Evolutionary conservation across 2,329 filamentous ascomycete species (phyloP).

Genomic region (Hypoxylon sp.): DNA sequence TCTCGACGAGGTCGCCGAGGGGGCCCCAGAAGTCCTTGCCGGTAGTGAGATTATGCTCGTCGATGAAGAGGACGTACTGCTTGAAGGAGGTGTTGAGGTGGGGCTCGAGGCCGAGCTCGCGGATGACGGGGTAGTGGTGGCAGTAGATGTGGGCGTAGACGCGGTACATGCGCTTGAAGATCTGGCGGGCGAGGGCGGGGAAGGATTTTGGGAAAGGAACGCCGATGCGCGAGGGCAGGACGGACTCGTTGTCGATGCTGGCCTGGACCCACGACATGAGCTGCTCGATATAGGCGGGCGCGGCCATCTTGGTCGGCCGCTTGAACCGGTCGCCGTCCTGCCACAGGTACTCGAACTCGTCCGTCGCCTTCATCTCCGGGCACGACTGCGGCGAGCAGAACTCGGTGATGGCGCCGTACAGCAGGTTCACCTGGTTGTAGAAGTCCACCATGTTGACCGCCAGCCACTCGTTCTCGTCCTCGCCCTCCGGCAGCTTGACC

Average conservation of each 20-base stretch:
- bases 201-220: constrained; percentile 97
- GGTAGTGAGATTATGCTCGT: constrained; percentile 91
- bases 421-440: constrained; percentile 99
- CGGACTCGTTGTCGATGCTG: constrained; percentile 93
- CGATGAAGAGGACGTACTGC: constrained; percentile 98
- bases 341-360: constrained; percentile 99
- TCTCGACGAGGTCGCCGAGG: constrained; percentile 93
- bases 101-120: constrained; percentile 93
- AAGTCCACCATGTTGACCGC: constrained; percentile 99
- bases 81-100: constrained; percentile 99
- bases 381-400: constrained; percentile 98
- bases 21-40: constrained; percentile 99
- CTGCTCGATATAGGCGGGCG: constrained; percentile 97
- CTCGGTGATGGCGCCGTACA: constrained; percentile 98
- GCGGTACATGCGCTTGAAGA: constrained; percentile 98
- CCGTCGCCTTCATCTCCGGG: constrained; percentile 99
- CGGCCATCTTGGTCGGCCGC: constrained; percentile 96
- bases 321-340: constrained; percentile 96
- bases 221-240: constrained; percentile 94
- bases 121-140: constrained; percentile 97
- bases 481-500: constrained; percentile 95
- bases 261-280: constrained; percentile 96
- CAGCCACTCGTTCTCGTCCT: constrained; percentile 98
- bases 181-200: constrained; percentile 86
- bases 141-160: constrained; percentile 99